A percentile compares a stretch with the other conserved stretches of the same genome.
phyloP scores from a whole-genome alignment of 75 land plant species.

The Isoetes taiwanensis region DNA sequence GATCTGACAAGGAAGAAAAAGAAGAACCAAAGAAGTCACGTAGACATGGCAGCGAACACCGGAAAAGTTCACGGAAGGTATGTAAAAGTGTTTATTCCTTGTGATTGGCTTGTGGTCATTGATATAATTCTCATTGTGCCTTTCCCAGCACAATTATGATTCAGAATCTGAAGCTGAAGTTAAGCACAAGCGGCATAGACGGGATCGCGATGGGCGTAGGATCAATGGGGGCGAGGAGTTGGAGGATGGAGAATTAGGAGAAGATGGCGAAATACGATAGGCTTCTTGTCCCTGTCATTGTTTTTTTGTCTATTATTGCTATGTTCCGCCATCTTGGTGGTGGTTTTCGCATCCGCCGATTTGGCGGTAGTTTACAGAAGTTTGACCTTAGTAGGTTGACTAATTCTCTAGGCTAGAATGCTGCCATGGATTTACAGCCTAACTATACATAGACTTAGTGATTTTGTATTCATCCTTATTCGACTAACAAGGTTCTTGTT shows the following conservation, averaged over 20 bases:
- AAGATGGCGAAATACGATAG: slow-evolving; percentile 49
- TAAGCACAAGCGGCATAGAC: slow-evolving; percentile 67
- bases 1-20: slow-evolving; percentile 66
- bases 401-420: no score
- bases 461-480: no score
- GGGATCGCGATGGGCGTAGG: slow-evolving; percentile 57
- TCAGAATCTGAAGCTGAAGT: slow-evolving; percentile 74
- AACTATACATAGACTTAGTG: no score
- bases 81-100: background rate
- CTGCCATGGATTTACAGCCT: no score
- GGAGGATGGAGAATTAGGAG: slow-evolving; percentile 96
- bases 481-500: no score
- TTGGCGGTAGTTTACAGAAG: no score
- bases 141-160: slow-evolving; percentile 52
- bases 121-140: background rate
- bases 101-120: background rate
- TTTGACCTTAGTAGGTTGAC: no score
- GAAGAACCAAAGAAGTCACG: slow-evolving; percentile 67
- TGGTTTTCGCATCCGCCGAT: no score
- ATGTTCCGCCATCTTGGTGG: no score
- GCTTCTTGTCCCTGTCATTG: no score
- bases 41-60: slow-evolving; percentile 59
- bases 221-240: slow-evolving; percentile 62
- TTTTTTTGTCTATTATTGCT: no score
- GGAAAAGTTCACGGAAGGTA: slow-evolving; percentile 74